These are phyloP conservation scores for Stephania yunnanensis DNA, from an alignment of 164 flowering plant genomes.

Conservation along the genomic window DNA sequence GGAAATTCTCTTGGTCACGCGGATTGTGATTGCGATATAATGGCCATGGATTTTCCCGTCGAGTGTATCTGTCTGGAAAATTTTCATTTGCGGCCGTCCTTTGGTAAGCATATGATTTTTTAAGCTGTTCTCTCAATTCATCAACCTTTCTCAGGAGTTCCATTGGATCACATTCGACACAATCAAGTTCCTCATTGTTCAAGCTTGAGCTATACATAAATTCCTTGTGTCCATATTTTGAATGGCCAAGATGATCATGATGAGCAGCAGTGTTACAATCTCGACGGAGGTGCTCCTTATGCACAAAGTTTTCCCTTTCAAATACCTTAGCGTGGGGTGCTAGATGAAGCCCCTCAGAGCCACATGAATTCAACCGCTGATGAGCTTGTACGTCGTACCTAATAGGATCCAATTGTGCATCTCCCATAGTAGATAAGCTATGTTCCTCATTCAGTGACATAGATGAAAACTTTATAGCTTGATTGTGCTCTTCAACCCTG, in stretches of 20 bases:
- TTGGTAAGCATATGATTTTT: slow-evolving; percentile 18
- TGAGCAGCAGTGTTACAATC: slow-evolving; percentile 17
- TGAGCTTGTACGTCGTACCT: slow-evolving; percentile 8
- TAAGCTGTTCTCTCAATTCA: slow-evolving; percentile 53
- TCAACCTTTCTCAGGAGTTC: slow-evolving; percentile 50
- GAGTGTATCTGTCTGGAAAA: slow-evolving; percentile 14
- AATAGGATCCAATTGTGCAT: slow-evolving; percentile 17
- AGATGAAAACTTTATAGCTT: slow-evolving; percentile 18
- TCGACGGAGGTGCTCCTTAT: slow-evolving; percentile 20
- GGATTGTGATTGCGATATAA: slow-evolving; percentile 12
- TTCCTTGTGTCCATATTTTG: slow-evolving; percentile 26
- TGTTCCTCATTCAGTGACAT: slow-evolving; percentile 13
- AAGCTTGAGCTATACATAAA: slow-evolving; percentile 16
- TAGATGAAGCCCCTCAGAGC: slow-evolving; percentile 10
- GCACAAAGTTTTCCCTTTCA: slow-evolving; percentile 21
- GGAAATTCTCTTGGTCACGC: slow-evolving; percentile 14
- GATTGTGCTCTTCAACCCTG: slow-evolving; percentile 21
- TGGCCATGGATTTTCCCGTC: slow-evolving; percentile 23
- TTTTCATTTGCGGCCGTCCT: slow-evolving; percentile 18
- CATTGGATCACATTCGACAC: slow-evolving; percentile 35
- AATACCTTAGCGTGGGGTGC: slow-evolving; percentile 23
- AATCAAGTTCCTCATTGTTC: slow-evolving; percentile 20
- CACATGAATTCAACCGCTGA: slow-evolving; percentile 2
- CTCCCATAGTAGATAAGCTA: slow-evolving; percentile 12
- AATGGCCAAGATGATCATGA: slow-evolving; percentile 32